Base-by-base conservation (phyloP, 176 grass and related monocot genomes). In the Phoenix roebelenii region DNA sequence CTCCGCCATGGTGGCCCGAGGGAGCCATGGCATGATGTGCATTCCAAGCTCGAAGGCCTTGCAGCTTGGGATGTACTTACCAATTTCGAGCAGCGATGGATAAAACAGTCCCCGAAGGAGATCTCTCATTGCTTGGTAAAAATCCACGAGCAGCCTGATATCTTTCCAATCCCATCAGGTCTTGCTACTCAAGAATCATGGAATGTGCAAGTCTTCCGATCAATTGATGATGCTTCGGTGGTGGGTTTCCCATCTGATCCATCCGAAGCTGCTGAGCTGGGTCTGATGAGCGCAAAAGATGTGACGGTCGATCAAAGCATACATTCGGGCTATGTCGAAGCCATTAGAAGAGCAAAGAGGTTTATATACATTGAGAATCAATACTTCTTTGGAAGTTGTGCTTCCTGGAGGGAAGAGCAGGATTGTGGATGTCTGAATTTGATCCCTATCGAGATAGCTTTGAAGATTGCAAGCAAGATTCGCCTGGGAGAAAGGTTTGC, bases 311-410 rank as follows among this genome's bases (percentile, higher is more conserved):
- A 97, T 59, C 72, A 68, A 51, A 97, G 92, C 81, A 80, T 97
- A 18, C 87, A 97, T 5, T 10, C 15, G 22, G 81, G 52, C 25
- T 97, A 91, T 68, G 25, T 97, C 9, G 81, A 91, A 76, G 92
- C 87, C 24, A 85, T 97, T 52, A 76, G 92, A 15, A 79, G 92
- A 25, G 87, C 87, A 20, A 72, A 74, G 30, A 73, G 80, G 52
- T 97, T 97, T 58, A 56, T 97, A 25, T 91, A 97, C 87, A 65
- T 97, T 15, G 80, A 90, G 76, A 95, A 95, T 83, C 91, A 95
- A 63, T 95, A 95, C 78, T 95, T 95, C 72, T 78, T 90, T n/a
- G 92, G 92, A 18, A 82, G 92, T 23, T 90, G 87, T 64, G 72
- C 69, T 24, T 80, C 83, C 18, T 96, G 92, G 92, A 72, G 70